These are phyloP conservation scores for Apiotrichum domesticum DNA, from an alignment of 1,284 basidiomycete genomes.

Conservation along the genomic window DNA sequence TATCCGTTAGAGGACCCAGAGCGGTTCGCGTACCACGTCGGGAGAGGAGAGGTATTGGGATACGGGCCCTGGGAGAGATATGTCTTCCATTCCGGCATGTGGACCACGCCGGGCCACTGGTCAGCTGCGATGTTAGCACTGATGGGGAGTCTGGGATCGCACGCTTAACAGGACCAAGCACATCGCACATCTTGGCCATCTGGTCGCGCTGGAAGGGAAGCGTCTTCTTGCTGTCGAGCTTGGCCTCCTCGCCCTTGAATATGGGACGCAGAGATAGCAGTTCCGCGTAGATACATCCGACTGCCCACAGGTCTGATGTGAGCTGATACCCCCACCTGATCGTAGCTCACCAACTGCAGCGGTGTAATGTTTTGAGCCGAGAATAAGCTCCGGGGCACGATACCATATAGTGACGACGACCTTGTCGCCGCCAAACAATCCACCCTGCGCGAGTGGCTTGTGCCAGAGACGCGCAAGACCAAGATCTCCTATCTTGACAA, in stretches of 20 bases:
- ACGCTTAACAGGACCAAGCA: slow-evolving; percentile 85
- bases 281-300: slow-evolving; percentile 96
- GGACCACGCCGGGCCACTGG: slow-evolving; percentile 78
- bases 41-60: slow-evolving; percentile 18
- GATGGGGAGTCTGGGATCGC: slow-evolving; percentile 3
- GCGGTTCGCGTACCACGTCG: slow-evolving; percentile 64
- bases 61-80: slow-evolving; percentile 68
- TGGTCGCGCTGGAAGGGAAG: slow-evolving; percentile 94
- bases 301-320: slow-evolving; percentile 75
- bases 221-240: slow-evolving; percentile 74
- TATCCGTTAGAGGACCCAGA: slow-evolving; percentile 55
- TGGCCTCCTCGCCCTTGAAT: slow-evolving; percentile 99
- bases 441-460: slow-evolving; percentile 39
- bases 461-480: slow-evolving; percentile 76
- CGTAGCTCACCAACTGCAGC: slow-evolving; percentile 63
- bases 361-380: slow-evolving; percentile 95
- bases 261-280: slow-evolving; percentile 87
- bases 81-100: slow-evolving; percentile 81
- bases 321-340: not conserved
- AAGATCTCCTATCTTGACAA: slow-evolving; percentile 96
- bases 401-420: slow-evolving; percentile 99
- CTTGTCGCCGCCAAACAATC: slow-evolving; percentile 75
- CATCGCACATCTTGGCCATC: slow-evolving; percentile 87
- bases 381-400: slow-evolving; percentile 85
- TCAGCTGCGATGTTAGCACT: slow-evolving; percentile 49